Evolutionary conservation across 108 stramenopile genomes (phyloP).

Genomic region (Skeletonema costatum): DNA sequence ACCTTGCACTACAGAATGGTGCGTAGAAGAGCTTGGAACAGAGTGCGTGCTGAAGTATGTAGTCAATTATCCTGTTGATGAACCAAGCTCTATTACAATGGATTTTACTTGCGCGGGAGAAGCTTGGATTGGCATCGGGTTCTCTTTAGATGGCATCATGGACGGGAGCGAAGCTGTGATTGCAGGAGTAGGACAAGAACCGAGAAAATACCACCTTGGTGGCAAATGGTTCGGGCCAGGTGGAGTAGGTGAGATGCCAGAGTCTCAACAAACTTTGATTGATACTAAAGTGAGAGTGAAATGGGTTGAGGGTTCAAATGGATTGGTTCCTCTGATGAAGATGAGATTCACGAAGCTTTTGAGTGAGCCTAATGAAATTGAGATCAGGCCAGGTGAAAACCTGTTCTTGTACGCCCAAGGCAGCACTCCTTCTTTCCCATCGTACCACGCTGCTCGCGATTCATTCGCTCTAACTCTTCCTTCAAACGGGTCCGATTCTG

Average conservation of each 20-base stretch:
- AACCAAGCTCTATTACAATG: conserved; percentile 9
- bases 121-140: conserved; percentile 38
- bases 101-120: conserved; percentile 14
- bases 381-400: conserved; percentile 55
- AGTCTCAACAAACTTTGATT: conserved; percentile 60
- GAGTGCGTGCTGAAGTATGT: conserved; percentile 5
- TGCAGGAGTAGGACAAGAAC: conserved; percentile 16
- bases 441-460: background rate
- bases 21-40: too few species aligned
- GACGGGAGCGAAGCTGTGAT: conserved; percentile 36
- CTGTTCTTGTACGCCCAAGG: conserved; percentile 62
- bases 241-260: conserved; percentile 48
- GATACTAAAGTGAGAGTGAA: conserved; percentile 51
- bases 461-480: background rate
- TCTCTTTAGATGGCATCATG: conserved; percentile 29
- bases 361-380: conserved; percentile 56
- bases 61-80: conserved; percentile 6
- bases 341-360: conserved; percentile 75
- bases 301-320: background rate
- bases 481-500: background rate
- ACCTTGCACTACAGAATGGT: too few species aligned
- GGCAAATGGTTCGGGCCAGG: background rate
- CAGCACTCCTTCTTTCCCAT: background rate
- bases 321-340: conserved; percentile 21
- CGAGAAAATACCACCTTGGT: conserved; percentile 55